phyloP scores from a whole-genome alignment of 345 rosid genomes.

The Pugionium dolabratum region DNA sequence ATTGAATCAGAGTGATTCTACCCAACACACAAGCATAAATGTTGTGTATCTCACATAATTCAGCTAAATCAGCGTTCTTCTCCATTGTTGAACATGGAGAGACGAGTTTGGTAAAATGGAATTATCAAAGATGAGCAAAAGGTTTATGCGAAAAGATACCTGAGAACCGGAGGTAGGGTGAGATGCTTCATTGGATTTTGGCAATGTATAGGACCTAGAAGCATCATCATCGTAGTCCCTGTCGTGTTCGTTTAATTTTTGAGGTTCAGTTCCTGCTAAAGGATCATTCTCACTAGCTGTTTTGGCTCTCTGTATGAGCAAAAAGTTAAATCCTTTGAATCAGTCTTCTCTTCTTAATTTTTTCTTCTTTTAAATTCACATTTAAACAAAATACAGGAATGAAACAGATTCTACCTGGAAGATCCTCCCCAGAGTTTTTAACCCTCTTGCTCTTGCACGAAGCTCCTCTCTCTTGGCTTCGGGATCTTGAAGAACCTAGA shows the following conservation, averaged over 20 bases:
- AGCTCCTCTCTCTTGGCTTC: slow-evolving; percentile 83
- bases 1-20: slow-evolving; percentile 3
- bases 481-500: slow-evolving; percentile 94
- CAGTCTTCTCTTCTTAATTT: not conserved
- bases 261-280: slow-evolving; percentile 39
- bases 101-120: not conserved
- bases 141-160: slow-evolving; percentile 48
- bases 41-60: slow-evolving; percentile 25
- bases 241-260: slow-evolving; percentile 59
- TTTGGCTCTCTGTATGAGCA: slow-evolving; percentile 58
- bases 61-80: slow-evolving; percentile 1
- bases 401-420: slow-evolving; percentile 63
- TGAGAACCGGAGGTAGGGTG: slow-evolving; percentile 47
- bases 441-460: slow-evolving; percentile 86
- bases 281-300: slow-evolving; percentile 64
- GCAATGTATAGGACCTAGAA: slow-evolving; percentile 42
- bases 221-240: slow-evolving; percentile 42
- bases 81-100: slow-evolving; percentile 13
- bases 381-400: slow-evolving; percentile 11
- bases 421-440: slow-evolving; percentile 91
- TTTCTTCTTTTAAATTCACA: not conserved
- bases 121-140: slow-evolving; percentile 5
- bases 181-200: slow-evolving; percentile 52
- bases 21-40: slow-evolving; percentile 1
- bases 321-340: not conserved